A percentile compares a stretch with the other conserved stretches of the same genome.
Conservation (phyloP, 441 rosid genomes). For the Syzygium malaccense region DNA sequence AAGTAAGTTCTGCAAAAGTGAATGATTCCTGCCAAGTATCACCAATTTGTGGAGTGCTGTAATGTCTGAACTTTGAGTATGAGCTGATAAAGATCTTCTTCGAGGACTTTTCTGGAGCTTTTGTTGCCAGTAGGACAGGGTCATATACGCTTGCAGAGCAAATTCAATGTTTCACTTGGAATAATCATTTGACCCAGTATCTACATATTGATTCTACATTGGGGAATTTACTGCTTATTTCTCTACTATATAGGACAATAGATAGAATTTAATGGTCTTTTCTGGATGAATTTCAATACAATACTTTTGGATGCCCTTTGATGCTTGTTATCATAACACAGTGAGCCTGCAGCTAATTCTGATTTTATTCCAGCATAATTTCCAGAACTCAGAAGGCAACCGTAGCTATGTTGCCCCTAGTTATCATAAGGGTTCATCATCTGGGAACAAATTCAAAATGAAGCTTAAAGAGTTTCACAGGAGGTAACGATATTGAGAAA, state of each 20-base stretch:
- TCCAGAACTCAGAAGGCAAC: slow-evolving; percentile 55
- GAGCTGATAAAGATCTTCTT: not conserved
- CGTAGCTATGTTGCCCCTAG: slow-evolving; percentile 54
- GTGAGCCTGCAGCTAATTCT: not conserved
- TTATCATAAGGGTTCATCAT: slow-evolving; percentile 35
- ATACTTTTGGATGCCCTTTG: not conserved
- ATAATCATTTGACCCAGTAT: not conserved
- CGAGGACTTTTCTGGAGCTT: not conserved
- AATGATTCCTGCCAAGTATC: not conserved
- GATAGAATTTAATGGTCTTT: not conserved
- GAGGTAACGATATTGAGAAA: slow-evolving; percentile 37
- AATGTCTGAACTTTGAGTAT: not conserved
- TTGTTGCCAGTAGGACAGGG: not conserved
- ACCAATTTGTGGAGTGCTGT: not conserved
- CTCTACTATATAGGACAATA: not conserved
- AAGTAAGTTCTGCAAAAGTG: slow-evolving; percentile 43
- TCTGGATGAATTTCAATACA: not conserved
- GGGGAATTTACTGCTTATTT: not conserved
- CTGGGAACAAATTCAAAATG: slow-evolving; percentile 78
- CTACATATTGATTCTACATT: not conserved
- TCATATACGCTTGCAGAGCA: not conserved
- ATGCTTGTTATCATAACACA: not conserved
- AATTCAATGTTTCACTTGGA: not conserved
- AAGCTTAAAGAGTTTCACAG: slow-evolving; percentile 75
- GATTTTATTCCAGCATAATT: not conserved